Conservation (phyloP, 768 basidiomycete genomes). For the Macrolepiota fuliginosa region DNA sequence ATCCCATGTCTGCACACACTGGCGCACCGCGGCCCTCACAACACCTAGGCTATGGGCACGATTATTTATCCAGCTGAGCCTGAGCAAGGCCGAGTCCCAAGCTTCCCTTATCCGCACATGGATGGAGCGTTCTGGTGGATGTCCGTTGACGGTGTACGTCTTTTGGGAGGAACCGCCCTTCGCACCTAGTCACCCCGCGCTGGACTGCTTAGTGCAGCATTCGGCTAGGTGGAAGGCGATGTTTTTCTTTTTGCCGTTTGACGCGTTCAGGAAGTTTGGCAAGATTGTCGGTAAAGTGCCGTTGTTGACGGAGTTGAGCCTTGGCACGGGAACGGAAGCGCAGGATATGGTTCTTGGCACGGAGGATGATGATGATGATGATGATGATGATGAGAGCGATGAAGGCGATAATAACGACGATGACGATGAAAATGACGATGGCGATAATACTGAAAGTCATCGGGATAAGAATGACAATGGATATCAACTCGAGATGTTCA, state of each 20-base stretch:
- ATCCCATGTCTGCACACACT: slow-evolving; percentile 36
- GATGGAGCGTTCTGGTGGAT: slow-evolving; percentile 30
- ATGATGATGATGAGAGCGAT: neutral
- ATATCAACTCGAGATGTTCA: slow-evolving; percentile 26
- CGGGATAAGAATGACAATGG: neutral
- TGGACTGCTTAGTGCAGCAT: slow-evolving; percentile 28
- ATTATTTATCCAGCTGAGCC: slow-evolving; percentile 29
- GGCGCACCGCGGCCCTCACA: slow-evolving; percentile 37
- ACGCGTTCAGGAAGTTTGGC: slow-evolving; percentile 27
- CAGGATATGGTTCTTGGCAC: slow-evolving; percentile 9
- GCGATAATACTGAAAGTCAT: neutral
- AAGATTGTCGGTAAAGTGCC: slow-evolving; percentile 26
- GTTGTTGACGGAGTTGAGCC: slow-evolving; percentile 29
- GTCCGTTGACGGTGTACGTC: slow-evolving; percentile 30
- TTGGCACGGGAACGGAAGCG: slow-evolving; percentile 29
- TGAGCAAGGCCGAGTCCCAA: slow-evolving; percentile 18
- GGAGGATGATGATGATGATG: neutral
- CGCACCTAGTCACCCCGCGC: slow-evolving; percentile 23
- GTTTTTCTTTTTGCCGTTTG: slow-evolving; percentile 32
- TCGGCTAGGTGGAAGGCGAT: slow-evolving; percentile 30
- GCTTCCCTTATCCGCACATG: slow-evolving; percentile 28
- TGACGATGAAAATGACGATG: neutral
- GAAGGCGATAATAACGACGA: neutral
- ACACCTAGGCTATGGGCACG: slow-evolving; percentile 41
- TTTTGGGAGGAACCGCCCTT: slow-evolving; percentile 33